Conservation (phyloP, 2,329 filamentous ascomycete species). For the Colletotrichum sp. region DNA sequence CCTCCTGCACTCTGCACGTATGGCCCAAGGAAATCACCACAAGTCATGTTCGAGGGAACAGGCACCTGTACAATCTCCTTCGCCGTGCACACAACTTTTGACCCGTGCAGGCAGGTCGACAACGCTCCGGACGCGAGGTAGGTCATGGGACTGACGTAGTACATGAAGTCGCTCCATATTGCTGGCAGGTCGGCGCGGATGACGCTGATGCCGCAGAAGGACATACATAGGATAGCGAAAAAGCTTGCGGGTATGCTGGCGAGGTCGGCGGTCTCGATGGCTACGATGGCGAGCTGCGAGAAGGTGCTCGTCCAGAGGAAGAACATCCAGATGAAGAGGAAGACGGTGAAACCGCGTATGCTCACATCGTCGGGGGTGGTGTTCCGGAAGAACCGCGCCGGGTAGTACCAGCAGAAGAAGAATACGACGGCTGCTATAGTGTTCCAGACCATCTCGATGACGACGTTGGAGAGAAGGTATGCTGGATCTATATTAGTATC, state of each 20-base stretch:
- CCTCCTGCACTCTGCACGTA: constrained; percentile 15
- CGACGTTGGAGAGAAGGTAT: constrained; percentile 41
- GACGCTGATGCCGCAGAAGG: constrained; percentile 23
- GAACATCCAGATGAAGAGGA: constrained; percentile 24
- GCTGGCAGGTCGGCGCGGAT: constrained; percentile 10
- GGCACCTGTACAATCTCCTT: constrained; percentile 22
- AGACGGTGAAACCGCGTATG: constrained; percentile 17
- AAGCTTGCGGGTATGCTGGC: constrained; percentile 17
- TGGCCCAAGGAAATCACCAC: constrained; percentile 17
- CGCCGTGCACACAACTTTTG: constrained; percentile 12
- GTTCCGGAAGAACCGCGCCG: constrained; percentile 67
- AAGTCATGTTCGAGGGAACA: constrained; percentile 13
- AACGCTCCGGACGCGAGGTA: constrained; percentile 32
- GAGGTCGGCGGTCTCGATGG: constrained; percentile 18
- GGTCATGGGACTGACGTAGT: constrained; percentile 28
- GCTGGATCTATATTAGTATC: not conserved
- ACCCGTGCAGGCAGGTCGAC: constrained; percentile 26
- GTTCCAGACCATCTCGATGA: constrained; percentile 76
- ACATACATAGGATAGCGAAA: constrained; percentile 20
- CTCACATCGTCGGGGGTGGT: constrained; percentile 35
- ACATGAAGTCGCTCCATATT: constrained; percentile 26
- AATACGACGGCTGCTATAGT: constrained; percentile 67
- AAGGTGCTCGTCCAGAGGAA: constrained; percentile 22
- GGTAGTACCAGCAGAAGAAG: constrained; percentile 74
- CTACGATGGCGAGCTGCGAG: constrained; percentile 19